Base-by-base conservation (phyloP, 495 filamentous ascomycete genomes). In the Glarea lozoyensis region DNA sequence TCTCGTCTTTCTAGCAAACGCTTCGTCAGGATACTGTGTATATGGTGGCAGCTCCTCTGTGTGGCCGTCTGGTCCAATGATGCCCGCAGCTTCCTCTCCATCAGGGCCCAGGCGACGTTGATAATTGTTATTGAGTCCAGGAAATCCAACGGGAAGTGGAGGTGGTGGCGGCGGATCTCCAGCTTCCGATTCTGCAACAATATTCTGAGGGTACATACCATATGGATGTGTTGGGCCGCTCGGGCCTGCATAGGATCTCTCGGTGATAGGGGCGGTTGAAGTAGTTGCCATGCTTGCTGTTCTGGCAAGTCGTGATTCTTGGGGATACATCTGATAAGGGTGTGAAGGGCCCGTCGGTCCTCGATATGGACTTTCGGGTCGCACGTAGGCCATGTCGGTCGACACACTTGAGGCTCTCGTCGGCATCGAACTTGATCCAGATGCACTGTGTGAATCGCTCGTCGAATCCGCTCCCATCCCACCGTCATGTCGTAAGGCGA, bases 1-100 rank as follows among this genome's bases (percentile, higher is more conserved):
- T 7, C 46, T 46, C 7, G 61, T 40, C 50, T 67, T 65, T 42
- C 58, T 56, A 17, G 49, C 55, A 50, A 67, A 61, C 10, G 55
- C 63, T 4, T 72, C 79, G 35, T 82, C 76, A 1, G 86, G 80
- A 58, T 85, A 89, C 48, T 82, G 72, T 10, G 86, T 82, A 62
- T 96, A 96, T 10, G 89, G 89, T 13, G 89, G 89, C 23, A 94
- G 66, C 50, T 88, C 85, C 57, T 96, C 89, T 2, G 84, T 82
- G 59, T 94, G 88, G 1, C 88, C 89, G 53, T 90, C 84, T 0
- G 85, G 84, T n/a, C 87, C 88, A 48, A 95, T 78, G 6, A 94
- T 75, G 61, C 88, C 87, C 11, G 79, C 86, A 20, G 76, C 67
- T 45, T 94, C 88, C 63, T 93, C 88, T 47, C 86, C 85, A 20